Percentiles rank a stretch among this genome's conserved stretches.
These are phyloP conservation scores for Penicillium tannophilum DNA, from an alignment of 495 filamentous ascomycete species.

Conservation along the genomic window DNA sequence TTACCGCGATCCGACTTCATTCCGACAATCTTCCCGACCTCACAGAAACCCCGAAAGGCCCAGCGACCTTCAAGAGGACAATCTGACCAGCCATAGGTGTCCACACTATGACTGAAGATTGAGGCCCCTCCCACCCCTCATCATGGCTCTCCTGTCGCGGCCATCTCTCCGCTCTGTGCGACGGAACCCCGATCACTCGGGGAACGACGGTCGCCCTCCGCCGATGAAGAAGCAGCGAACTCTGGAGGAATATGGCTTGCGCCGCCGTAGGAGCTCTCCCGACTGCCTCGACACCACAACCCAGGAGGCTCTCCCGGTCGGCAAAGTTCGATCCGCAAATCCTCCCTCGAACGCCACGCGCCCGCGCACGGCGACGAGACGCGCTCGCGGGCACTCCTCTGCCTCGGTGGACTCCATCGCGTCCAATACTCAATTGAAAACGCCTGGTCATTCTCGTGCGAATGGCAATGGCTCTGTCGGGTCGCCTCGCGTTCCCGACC, in stretches of 20 bases:
- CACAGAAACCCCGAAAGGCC: not conserved
- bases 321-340: conserved; percentile 26
- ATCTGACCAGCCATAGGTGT: not conserved
- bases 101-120: conserved; percentile 23
- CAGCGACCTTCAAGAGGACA: not conserved
- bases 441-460: conserved; percentile 22
- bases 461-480: conserved; percentile 24
- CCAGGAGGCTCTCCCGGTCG: conserved; percentile 17
- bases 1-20: conserved; percentile 9
- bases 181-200: conserved; percentile 28
- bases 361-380: conserved; percentile 22
- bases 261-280: conserved; percentile 41
- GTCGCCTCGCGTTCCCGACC: conserved; percentile 18
- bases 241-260: conserved; percentile 23
- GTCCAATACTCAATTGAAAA: conserved; percentile 19
- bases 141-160: conserved; percentile 44
- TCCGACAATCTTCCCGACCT: conserved; percentile 9
- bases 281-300: conserved; percentile 40
- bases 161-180: conserved; percentile 40
- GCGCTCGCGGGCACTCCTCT: conserved; percentile 23
- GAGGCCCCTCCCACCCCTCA: conserved; percentile 4
- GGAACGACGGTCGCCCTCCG: conserved; percentile 26
- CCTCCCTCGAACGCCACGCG: conserved; percentile 25
- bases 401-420: conserved; percentile 25
- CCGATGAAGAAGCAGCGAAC: conserved; percentile 37